These are phyloP conservation scores for Candida schatavii DNA, from an alignment of 805 yeast genomes.

Conservation along the genomic window DNA sequence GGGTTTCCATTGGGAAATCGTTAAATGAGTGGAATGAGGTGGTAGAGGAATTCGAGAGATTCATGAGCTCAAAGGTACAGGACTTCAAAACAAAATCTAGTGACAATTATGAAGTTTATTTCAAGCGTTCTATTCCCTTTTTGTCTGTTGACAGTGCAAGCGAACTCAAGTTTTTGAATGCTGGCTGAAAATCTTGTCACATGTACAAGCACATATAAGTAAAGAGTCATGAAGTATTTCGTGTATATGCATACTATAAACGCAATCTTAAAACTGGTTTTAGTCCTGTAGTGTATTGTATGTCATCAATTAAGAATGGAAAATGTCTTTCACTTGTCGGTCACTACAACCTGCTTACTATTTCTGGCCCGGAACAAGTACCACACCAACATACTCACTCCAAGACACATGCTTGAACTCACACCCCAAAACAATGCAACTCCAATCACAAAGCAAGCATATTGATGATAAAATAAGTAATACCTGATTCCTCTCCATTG, in stretches of 20 bases:
- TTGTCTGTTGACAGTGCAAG: conserved; percentile 34
- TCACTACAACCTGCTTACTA: not conserved
- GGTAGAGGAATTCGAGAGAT: conserved; percentile 46
- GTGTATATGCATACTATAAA: too few relatives aligned
- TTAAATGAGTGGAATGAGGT: conserved; percentile 50
- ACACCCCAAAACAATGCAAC: conserved; percentile 35
- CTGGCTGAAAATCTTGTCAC: conserved; percentile 14
- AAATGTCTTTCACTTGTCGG: too few relatives aligned
- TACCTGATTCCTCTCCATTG: conserved; percentile 43
- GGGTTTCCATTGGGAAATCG: conserved; percentile 42
- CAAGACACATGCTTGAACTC: conserved; percentile 28
- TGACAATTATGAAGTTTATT: conserved; percentile 21
- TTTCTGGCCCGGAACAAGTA: conserved; percentile 1
- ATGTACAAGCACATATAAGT: not conserved
- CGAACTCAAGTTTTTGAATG: conserved; percentile 29
- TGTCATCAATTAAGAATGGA: too few relatives aligned
- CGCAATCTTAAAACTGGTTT: too few relatives aligned
- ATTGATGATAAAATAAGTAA: conserved; percentile 35
- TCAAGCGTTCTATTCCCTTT: conserved; percentile 37
- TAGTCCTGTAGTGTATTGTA: too few relatives aligned
- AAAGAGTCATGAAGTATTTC: not conserved
- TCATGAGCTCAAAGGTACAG: conserved; percentile 29
- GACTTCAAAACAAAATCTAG: conserved; percentile 14
- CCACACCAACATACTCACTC: conserved; percentile 23
- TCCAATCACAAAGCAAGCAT: conserved; percentile 32